A percentile compares a stretch with the other conserved stretches of the same genome.
phyloP scores from a whole-genome alignment of 768 basidiomycete species.

The Mycena haematopus region DNA sequence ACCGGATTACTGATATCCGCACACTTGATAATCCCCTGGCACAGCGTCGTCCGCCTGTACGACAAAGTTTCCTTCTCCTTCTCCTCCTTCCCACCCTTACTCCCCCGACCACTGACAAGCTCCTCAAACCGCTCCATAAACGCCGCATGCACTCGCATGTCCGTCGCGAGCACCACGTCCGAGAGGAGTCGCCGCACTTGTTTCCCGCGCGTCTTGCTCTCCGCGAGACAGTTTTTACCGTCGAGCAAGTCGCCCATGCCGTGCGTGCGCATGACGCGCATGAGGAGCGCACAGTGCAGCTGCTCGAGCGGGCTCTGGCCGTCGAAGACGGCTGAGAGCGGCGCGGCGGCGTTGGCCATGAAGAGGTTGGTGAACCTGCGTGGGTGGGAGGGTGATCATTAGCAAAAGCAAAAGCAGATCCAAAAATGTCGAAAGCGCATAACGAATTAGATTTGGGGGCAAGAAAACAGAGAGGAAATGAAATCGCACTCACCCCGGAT shows the following conservation, averaged over 20 bases:
- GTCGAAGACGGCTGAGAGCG: no score
- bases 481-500: constrained; percentile 53
- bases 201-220: not conserved
- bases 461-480: not conserved
- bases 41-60: constrained; percentile 70
- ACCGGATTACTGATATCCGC: constrained; percentile 99
- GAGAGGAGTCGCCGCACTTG: constrained; percentile 61
- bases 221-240: constrained; percentile 23
- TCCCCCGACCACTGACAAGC: constrained; percentile 45
- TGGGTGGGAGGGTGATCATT: no score
- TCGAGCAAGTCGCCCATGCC: constrained; percentile 76
- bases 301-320: constrained; percentile 71
- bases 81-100: not conserved
- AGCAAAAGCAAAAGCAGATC: not conserved
- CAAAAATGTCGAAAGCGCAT: not conserved
- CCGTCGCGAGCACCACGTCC: constrained; percentile 88
- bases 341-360: no score
- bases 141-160: constrained; percentile 89
- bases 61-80: constrained; percentile 40
- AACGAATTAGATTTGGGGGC: no score
- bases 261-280: constrained; percentile 81
- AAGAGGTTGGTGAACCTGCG: not conserved
- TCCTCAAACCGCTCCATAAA: constrained; percentile 77
- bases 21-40: constrained; percentile 94
- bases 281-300: constrained; percentile 85